phyloP scores from a whole-genome alignment of 176 grass and related monocot genomes.

The Puya raimondii region DNA sequence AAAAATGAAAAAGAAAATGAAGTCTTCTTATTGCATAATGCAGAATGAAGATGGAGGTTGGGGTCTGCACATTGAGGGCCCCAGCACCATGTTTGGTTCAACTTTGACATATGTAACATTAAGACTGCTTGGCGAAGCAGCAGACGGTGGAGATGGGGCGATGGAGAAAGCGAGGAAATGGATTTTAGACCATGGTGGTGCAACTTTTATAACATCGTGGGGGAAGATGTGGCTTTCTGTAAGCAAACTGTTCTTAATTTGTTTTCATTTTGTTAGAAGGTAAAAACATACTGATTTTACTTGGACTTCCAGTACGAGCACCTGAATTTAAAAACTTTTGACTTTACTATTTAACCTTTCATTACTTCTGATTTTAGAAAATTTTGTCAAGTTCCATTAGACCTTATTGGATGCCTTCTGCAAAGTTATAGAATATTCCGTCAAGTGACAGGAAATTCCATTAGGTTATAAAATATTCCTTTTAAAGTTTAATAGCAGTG shows the following conservation, averaged over 20 bases:
- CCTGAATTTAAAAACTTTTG: too few relatives aligned
- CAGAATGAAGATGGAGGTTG: conserved; percentile 94
- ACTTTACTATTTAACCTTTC: too few relatives aligned
- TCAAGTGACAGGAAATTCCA: background rate
- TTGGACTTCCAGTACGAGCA: too few relatives aligned
- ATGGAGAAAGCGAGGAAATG: conserved; percentile 79
- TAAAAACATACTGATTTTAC: too few relatives aligned
- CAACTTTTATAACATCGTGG: conserved; percentile 84
- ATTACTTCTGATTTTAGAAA: too few relatives aligned
- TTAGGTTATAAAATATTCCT: too few relatives aligned
- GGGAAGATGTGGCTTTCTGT: conserved; percentile 94
- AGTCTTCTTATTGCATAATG: conserved; percentile 20
- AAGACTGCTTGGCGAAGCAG: conserved; percentile 75
- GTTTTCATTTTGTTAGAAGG: conserved; percentile 15
- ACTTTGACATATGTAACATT: conserved; percentile 70
- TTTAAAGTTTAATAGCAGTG: too few relatives aligned
- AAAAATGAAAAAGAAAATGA: conserved; percentile 6
- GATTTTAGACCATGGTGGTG: conserved; percentile 86
- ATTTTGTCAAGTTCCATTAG: too few relatives aligned
- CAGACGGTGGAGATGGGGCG: conserved; percentile 55
- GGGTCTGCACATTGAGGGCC: conserved; percentile 87
- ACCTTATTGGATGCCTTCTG: too few relatives aligned
- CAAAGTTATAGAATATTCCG: too few relatives aligned
- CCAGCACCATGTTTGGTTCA: conserved; percentile 95
- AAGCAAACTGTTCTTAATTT: conserved; percentile 8